A percentile compares a stretch with the other conserved stretches of the same genome.
phyloP scores from a whole-genome alignment of 352 stramenopile species.

The Pythium phragmiticola region DNA sequence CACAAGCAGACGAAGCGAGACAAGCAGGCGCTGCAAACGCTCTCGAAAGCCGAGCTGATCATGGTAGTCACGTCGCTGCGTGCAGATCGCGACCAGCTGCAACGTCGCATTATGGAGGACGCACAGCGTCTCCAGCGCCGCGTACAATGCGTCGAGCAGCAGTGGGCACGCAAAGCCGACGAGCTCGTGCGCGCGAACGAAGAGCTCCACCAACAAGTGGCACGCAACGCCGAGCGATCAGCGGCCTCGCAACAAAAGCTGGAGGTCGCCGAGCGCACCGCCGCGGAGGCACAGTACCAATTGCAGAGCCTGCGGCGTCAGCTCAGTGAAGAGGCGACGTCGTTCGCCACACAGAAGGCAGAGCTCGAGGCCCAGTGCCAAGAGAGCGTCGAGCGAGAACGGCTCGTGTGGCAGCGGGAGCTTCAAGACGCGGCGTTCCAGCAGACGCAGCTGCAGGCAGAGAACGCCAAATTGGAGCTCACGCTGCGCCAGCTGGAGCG shows the following conservation, averaged over 20 bases:
- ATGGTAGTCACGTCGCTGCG: conserved; percentile 35
- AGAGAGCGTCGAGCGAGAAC: conserved; percentile 43
- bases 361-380: conserved; percentile 36
- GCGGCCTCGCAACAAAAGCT: conserved; percentile 27
- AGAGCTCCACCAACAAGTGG: conserved; percentile 32
- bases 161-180: conserved; percentile 47
- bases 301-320: conserved; percentile 46
- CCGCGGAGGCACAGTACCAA: conserved; percentile 34
- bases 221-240: conserved; percentile 14
- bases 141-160: conserved; percentile 34
- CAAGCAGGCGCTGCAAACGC: conserved; percentile 22
- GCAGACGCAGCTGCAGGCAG: conserved; percentile 46
- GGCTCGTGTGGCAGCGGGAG: conserved; percentile 59
- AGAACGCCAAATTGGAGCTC: conserved; percentile 62
- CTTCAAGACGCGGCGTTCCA: conserved; percentile 48
- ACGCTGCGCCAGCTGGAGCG: conserved; percentile 58
- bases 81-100: conserved; percentile 45
- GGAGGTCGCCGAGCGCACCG: conserved; percentile 28
- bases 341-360: conserved; percentile 29
- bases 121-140: conserved; percentile 42
- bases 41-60: conserved; percentile 52
- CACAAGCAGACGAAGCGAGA: conserved; percentile 6
- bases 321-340: conserved; percentile 30
- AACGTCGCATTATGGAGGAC: conserved; percentile 38
- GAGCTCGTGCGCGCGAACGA: conserved; percentile 44